These are phyloP conservation scores for Sugiyamaella floridensis DNA, from an alignment of 805 yeast species.

Conservation along the genomic window DNA sequence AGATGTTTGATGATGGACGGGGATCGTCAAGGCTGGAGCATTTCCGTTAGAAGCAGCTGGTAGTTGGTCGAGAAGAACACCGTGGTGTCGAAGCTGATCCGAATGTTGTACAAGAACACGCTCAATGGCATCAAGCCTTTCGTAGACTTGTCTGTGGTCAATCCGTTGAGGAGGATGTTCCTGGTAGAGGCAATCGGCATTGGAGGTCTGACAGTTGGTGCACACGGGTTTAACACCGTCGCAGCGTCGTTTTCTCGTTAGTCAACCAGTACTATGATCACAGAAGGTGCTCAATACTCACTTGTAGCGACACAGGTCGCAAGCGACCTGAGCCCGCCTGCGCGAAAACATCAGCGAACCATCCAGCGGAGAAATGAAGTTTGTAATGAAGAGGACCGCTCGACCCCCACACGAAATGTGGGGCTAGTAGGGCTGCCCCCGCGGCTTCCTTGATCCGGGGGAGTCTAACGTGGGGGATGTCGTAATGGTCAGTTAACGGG, in stretches of 20 bases:
- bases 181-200: constrained; percentile 10
- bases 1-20: constrained; percentile 9
- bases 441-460: background rate
- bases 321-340: constrained; percentile 11
- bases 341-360: background rate
- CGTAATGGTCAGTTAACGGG: no score
- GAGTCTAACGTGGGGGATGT: no score
- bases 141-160: background rate
- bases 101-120: background rate
- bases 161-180: constrained; percentile 2
- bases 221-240: constrained; percentile 9
- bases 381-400: background rate
- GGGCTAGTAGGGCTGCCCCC: background rate
- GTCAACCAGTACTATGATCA: background rate
- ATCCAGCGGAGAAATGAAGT: background rate
- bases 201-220: constrained; percentile 5
- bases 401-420: background rate
- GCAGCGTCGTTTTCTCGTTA: constrained; percentile 11
- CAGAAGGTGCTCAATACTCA: background rate
- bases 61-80: background rate
- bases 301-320: constrained; percentile 11
- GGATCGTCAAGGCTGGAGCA: constrained; percentile 11
- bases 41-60: background rate
- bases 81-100: background rate
- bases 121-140: constrained; percentile 1